A percentile compares a stretch with the other conserved stretches of the same genome.
These are phyloP conservation scores for Vitis cinerea DNA, from an alignment of 164 flowering plant species.

Conservation along the genomic window DNA sequence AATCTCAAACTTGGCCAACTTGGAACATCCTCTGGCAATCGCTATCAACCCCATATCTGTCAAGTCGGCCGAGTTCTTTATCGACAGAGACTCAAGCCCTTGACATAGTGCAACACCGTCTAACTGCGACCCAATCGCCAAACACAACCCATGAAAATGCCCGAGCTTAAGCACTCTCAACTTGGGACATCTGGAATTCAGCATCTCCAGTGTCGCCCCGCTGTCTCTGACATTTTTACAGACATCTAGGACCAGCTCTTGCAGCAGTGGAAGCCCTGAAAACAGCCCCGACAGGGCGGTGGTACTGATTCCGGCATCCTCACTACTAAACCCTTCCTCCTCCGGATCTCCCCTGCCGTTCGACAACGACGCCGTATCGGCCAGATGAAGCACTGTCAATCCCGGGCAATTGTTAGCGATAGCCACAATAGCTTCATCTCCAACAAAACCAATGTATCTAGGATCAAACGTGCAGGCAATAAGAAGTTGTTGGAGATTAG, in stretches of 20 bases:
- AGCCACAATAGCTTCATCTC: conserved; percentile 57
- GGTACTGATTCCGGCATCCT: conserved; percentile 55
- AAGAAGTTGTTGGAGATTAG: conserved; percentile 46
- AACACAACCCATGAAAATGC: conserved; percentile 71
- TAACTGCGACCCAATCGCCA: conserved; percentile 49
- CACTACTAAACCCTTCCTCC: conserved; percentile 38
- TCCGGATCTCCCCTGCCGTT: conserved; percentile 36
- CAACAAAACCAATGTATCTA: conserved; percentile 68
- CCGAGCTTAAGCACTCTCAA: conserved; percentile 68
- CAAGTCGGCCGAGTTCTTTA: conserved; percentile 67
- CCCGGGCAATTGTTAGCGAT: conserved; percentile 55
- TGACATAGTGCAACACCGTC: conserved; percentile 79
- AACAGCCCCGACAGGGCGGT: conserved; percentile 50
- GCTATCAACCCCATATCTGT: conserved; percentile 67
- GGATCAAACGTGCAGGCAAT: conserved; percentile 78
- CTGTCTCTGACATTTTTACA: conserved; percentile 67
- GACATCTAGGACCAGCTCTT: conserved; percentile 69
- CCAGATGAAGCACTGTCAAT: conserved; percentile 58
- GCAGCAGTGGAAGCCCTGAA: conserved; percentile 47
- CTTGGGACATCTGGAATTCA: conserved; percentile 52
- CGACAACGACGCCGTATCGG: conserved; percentile 47
- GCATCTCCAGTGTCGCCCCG: conserved; percentile 55
- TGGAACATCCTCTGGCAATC: conserved; percentile 71
- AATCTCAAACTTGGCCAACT: conserved; percentile 58
- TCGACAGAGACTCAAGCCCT: conserved; percentile 54